Percentiles rank a stretch among this genome's conserved stretches.
These are phyloP conservation scores for Nothomitra cinnamomea DNA, from an alignment of 2,329 filamentous ascomycete genomes.

Conservation along the genomic window DNA sequence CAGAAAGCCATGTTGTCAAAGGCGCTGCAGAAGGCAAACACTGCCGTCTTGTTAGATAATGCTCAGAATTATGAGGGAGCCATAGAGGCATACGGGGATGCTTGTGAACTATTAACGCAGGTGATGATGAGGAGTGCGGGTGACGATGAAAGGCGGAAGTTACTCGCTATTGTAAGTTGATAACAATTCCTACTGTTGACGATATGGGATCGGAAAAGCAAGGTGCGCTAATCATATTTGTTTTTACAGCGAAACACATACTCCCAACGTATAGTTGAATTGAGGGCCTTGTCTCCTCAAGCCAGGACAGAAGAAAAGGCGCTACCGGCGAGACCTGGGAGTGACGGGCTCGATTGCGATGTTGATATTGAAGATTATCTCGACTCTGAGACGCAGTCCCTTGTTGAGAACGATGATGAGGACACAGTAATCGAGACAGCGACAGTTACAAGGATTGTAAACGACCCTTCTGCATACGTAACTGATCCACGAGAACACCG, in stretches of 20 bases:
- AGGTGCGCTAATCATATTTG: slow-evolving; percentile 10
- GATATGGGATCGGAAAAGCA: not conserved
- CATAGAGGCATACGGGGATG: slow-evolving; percentile 77
- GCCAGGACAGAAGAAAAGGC: slow-evolving; percentile 47
- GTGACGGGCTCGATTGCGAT: slow-evolving; percentile 34
- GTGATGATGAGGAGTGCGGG: slow-evolving; percentile 73
- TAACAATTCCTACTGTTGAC: not conserved
- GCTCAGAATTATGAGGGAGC: slow-evolving; percentile 87
- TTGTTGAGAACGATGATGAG: slow-evolving; percentile 16
- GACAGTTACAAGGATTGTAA: slow-evolving; percentile 33
- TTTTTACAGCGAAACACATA: slow-evolving; percentile 62
- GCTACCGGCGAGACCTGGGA: slow-evolving; percentile 53
- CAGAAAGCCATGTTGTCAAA: slow-evolving; percentile 96
- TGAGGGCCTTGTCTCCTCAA: slow-evolving; percentile 51
- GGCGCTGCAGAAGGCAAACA: slow-evolving; percentile 87
- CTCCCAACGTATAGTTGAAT: slow-evolving; percentile 71
- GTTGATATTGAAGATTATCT: slow-evolving; percentile 20
- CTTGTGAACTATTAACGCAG: slow-evolving; percentile 71
- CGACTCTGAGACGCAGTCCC: slow-evolving; percentile 19
- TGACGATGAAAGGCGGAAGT: slow-evolving; percentile 73
- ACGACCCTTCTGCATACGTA: slow-evolving; percentile 20
- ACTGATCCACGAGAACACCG: slow-evolving; percentile 11
- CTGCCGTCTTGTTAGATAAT: slow-evolving; percentile 88
- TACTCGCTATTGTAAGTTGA: slow-evolving; percentile 74
- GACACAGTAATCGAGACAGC: slow-evolving; percentile 31